Evolutionary conservation across 2,329 filamentous ascomycete genomes (phyloP), one percentile per base, ranked within the genome.

Genomic region (Colletotrichum sp.): DNA sequence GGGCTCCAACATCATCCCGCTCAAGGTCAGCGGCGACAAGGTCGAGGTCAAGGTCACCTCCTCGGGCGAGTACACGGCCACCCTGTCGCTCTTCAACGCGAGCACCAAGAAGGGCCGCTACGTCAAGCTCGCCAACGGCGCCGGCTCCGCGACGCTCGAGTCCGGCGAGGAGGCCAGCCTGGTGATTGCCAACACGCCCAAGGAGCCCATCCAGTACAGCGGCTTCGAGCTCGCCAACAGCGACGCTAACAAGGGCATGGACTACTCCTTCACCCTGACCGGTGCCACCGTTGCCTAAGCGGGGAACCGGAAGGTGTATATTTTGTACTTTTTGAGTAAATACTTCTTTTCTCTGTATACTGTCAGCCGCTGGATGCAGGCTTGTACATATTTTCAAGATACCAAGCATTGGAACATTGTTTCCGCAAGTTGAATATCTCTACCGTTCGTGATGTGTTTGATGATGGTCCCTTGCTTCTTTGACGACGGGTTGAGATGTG

Each of bases 1-100:
- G 87, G 88, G 88, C 1, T 84, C 88, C 67, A 89, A 87, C 79
- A 89, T 89, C 76, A 84, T 87, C 57, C 87, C 87, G 1, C 82
- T 89, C 12, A 85, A 83, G 15, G 83, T 80, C 1, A 82, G 83
- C 0, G 83, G 83, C 1, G 78, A 80, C n/a, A 80, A 79, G 21
- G 80, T 85, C 0, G 77, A 77, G 8, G 83, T 85, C 36, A 82
- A 80, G 65, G 80, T 88, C n/a, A 81, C 83, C 6, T 81, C 85
- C 0, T 77, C 78, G 4, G 82, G 78, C 30, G 81, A 84, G 5
- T 87, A 86, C 72, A 87, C 85, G 3, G 86, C 86, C 5, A 87
- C 83, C 0, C 80, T 89, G 21, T 86, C 84, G 7, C 81, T 89
- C 16, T 81, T 80, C 71, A 44, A 71, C 64, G 78, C 79, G 18